phyloP scores from a whole-genome alignment of 345 rosid species.

The Bruguiera parviflora region DNA sequence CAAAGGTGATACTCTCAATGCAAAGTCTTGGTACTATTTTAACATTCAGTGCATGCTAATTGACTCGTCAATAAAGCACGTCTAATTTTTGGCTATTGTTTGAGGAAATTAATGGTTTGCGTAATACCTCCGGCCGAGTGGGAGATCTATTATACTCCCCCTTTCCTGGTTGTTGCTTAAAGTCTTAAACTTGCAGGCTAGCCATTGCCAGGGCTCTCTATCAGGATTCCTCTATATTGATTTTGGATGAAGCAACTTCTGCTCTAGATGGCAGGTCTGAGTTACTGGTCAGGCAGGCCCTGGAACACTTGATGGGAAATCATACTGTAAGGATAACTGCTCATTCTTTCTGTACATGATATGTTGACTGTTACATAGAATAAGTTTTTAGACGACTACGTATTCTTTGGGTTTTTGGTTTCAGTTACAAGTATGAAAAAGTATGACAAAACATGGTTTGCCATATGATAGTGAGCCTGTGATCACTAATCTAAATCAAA shows the following conservation, averaged over 20 bases:
- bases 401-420: too few species aligned
- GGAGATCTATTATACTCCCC: not conserved
- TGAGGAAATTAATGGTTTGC: not conserved
- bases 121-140: not conserved
- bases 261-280: slow-evolving; percentile 92
- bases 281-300: slow-evolving; percentile 78
- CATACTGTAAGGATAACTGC: slow-evolving; percentile 54
- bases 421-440: too few species aligned
- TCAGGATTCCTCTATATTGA: slow-evolving; percentile 69
- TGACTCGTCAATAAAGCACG: not conserved
- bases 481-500: too few species aligned
- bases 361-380: too few species aligned
- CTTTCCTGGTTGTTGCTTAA: not conserved
- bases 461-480: too few species aligned
- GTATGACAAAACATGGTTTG: too few species aligned
- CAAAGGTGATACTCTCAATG: slow-evolving; percentile 56
- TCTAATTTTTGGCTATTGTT: not conserved
- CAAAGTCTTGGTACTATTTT: not conserved
- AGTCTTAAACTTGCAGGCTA: slow-evolving; percentile 45
- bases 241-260: slow-evolving; percentile 98
- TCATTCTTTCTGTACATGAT: too few species aligned
- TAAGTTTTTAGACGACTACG: too few species aligned
- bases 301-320: slow-evolving; percentile 68
- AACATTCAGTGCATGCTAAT: not conserved
- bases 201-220: slow-evolving; percentile 94